Evolutionary conservation across 768 basidiomycete genomes (phyloP).

Genomic region (Tylopilus vinaceipallidus): DNA sequence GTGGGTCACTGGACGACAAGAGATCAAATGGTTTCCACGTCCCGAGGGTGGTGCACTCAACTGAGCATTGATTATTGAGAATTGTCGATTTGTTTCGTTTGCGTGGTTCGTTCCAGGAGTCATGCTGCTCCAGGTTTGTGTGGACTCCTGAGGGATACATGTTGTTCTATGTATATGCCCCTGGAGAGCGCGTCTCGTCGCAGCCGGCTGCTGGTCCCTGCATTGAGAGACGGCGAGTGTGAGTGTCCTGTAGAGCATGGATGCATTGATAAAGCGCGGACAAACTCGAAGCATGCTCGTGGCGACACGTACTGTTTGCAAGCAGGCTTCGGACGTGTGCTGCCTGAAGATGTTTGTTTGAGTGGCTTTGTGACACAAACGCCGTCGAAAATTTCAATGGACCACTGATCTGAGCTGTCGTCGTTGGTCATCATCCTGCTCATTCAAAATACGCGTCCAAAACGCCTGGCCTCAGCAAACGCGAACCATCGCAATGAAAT

Average conservation of each 20-base stretch:
- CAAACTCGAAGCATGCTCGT: constrained; percentile 17
- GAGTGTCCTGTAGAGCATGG: background rate
- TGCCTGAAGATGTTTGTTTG: constrained; percentile 18
- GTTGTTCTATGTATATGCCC: too few species aligned
- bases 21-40: background rate
- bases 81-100: background rate
- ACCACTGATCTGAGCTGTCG: constrained; percentile 28
- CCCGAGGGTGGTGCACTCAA: constrained; percentile 10
- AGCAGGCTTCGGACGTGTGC: background rate
- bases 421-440: constrained; percentile 13
- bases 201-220: too few species aligned
- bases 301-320: constrained; percentile 16
- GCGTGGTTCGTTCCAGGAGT: too few species aligned
- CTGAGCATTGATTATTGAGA: background rate
- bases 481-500: constrained; percentile 1
- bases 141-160: too few species aligned
- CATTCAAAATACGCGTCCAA: constrained; percentile 13
- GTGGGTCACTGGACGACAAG: constrained; percentile 2
- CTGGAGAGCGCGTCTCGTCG: too few species aligned
- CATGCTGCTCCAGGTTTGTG: too few species aligned
- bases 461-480: background rate
- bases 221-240: too few species aligned
- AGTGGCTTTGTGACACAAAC: constrained; percentile 12
- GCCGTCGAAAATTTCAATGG: constrained; percentile 32
- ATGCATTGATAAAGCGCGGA: constrained; percentile 13